Evolutionary conservation across 371 early-diverging fungal species (phyloP).

Genomic region (Mucor saturninus): DNA sequence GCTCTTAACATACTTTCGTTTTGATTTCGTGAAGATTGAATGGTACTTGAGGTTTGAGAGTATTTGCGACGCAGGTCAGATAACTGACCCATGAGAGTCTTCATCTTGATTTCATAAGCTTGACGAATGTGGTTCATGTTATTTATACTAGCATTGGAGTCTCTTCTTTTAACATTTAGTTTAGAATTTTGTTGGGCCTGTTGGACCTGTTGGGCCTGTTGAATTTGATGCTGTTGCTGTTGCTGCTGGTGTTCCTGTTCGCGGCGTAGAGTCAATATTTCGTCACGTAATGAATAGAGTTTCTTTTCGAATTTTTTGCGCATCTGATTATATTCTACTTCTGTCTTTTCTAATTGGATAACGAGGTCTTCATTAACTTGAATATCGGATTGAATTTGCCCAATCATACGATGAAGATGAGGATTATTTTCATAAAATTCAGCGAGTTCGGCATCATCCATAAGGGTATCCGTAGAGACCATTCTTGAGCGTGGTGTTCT

Average conservation of each 20-base stretch:
- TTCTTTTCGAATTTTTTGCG: slow-evolving; percentile 72
- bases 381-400: slow-evolving; percentile 72
- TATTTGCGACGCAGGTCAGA: slow-evolving; percentile 63
- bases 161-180: not conserved
- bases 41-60: slow-evolving; percentile 58
- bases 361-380: slow-evolving; percentile 65
- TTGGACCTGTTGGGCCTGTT: slow-evolving; percentile 15
- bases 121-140: slow-evolving; percentile 36
- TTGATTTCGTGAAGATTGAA: slow-evolving; percentile 56
- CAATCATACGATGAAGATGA: slow-evolving; percentile 48
- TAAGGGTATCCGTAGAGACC: slow-evolving; percentile 16
- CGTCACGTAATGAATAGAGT: slow-evolving; percentile 59
- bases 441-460: slow-evolving; percentile 19
- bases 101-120: slow-evolving; percentile 73
- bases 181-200: slow-evolving; percentile 1
- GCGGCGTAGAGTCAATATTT: slow-evolving; percentile 52
- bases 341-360: slow-evolving; percentile 57
- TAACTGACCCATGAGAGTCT: slow-evolving; percentile 68
- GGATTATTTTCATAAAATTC: slow-evolving; percentile 31
- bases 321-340: slow-evolving; percentile 59
- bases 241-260: slow-evolving; percentile 17
- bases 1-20: slow-evolving; percentile 58
- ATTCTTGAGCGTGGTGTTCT: slow-evolving; percentile 16
- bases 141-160: not conserved
- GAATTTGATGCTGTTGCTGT: slow-evolving; percentile 14